Conservation (phyloP, 768 basidiomycete genomes). For the Lentinula sp. region DNA sequence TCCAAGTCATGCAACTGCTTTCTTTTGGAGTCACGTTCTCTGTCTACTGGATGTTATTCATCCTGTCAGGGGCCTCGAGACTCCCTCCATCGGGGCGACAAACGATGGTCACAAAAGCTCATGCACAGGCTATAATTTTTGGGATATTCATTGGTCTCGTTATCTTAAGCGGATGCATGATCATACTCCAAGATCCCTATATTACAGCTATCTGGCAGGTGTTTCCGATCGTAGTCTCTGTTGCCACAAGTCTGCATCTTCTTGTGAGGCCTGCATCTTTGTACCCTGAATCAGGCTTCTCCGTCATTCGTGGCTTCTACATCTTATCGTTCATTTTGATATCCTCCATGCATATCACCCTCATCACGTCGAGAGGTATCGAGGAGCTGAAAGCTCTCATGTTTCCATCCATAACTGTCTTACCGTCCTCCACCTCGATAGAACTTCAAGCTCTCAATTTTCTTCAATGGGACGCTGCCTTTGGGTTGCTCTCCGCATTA, state of each 20-base stretch:
- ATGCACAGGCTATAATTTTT: constrained; percentile 50
- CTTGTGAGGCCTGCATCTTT: constrained; percentile 28
- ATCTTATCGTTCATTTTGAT: constrained; percentile 32
- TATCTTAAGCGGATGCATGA: constrained; percentile 42
- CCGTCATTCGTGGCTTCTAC: constrained; percentile 31
- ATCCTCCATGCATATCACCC: constrained; percentile 35
- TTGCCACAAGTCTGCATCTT: constrained; percentile 34
- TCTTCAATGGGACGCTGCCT: constrained; percentile 45
- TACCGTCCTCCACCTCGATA: constrained; percentile 18
- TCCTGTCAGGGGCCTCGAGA: constrained; percentile 29
- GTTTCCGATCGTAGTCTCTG: constrained; percentile 41
- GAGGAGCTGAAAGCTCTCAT: constrained; percentile 27
- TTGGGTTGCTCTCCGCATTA: constrained; percentile 33
- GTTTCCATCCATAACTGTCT: constrained; percentile 27
- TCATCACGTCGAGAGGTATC: constrained; percentile 27
- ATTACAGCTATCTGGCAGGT: constrained; percentile 51
- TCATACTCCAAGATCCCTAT: constrained; percentile 31
- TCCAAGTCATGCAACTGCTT: constrained; percentile 33
- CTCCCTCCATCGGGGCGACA: constrained; percentile 9
- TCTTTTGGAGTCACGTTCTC: constrained; percentile 40
- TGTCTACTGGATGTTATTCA: constrained; percentile 42
- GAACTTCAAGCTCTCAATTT: constrained; percentile 30
- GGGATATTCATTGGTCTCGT: constrained; percentile 36
- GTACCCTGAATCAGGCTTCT: constrained; percentile 28
- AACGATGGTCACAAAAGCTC: constrained; percentile 30